These are phyloP conservation scores for Alternaria viburni DNA, from an alignment of 2,329 filamentous ascomycete genomes.

Conservation along the genomic window DNA sequence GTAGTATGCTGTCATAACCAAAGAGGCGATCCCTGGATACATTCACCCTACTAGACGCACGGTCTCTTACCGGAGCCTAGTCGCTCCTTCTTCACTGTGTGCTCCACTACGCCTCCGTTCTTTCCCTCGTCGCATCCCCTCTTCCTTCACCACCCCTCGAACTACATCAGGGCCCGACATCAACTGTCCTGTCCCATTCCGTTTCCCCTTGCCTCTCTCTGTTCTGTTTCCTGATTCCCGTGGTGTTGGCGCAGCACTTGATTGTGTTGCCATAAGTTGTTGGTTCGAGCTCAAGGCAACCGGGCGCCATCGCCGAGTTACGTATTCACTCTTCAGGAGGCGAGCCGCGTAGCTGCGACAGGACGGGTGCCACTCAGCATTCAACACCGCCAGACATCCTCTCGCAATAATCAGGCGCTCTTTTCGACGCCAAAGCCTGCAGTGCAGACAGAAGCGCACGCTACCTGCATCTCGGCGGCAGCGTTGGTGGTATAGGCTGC, in stretches of 20 bases:
- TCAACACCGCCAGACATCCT: constrained; percentile 16
- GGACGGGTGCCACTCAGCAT: constrained; percentile 23
- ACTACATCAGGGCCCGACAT: constrained; percentile 32
- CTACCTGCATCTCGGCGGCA: constrained; percentile 40
- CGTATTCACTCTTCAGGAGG: constrained; percentile 42
- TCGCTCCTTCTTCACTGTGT: constrained; percentile 36
- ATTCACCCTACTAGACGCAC: constrained; percentile 44
- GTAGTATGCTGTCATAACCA: constrained; percentile 44
- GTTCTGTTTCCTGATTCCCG: constrained; percentile 1
- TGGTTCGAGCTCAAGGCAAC: constrained; percentile 23
- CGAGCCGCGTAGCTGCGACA: constrained; percentile 26
- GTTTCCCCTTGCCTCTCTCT: constrained; percentile 5
- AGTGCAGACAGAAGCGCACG: constrained; percentile 38
- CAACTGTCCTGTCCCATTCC: constrained; percentile 16
- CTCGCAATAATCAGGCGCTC: constrained; percentile 20
- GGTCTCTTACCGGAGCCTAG: constrained; percentile 38
- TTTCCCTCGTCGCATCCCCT: constrained; percentile 33
- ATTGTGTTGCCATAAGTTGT: constrained; percentile 23
- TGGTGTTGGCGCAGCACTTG: constrained; percentile 26
- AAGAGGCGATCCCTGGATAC: constrained; percentile 40
- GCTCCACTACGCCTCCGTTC: constrained; percentile 41
- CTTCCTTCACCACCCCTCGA: constrained; percentile 26
- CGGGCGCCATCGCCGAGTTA: constrained; percentile 31
- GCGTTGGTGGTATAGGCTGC: constrained; percentile 39
- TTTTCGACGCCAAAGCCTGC: constrained; percentile 15